A percentile compares a stretch with the other conserved stretches of the same genome.
Evolutionary conservation across 495 filamentous ascomycete species (phyloP).

Genomic region (Penicillium paradoxum): DNA sequence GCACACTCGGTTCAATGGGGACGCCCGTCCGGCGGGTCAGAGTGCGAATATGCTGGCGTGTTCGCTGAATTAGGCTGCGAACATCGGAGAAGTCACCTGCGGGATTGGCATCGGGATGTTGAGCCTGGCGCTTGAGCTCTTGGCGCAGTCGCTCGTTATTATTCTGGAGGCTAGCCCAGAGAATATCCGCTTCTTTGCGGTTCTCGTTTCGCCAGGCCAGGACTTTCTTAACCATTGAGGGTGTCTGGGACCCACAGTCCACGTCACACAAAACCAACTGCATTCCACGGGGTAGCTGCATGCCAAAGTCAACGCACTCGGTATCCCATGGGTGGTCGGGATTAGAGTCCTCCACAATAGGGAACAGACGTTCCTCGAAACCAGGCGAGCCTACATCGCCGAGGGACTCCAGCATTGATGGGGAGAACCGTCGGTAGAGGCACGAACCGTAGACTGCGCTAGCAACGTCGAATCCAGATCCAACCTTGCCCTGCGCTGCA

Average conservation of each 20-base stretch:
- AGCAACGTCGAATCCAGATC: conserved; percentile 95
- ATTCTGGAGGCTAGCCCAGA: conserved; percentile 70
- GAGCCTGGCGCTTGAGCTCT: conserved; percentile 49
- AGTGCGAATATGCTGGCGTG: conserved; percentile 59
- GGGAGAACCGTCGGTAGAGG: conserved; percentile 85
- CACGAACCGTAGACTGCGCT: conserved; percentile 87
- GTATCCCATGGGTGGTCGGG: conserved; percentile 65
- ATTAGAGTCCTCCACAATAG: conserved; percentile 57
- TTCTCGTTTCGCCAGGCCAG: conserved; percentile 74
- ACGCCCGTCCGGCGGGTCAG: conserved; percentile 72
- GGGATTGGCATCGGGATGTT: conserved; percentile 26
- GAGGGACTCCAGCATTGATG: conserved; percentile 60
- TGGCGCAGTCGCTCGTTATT: conserved; percentile 67
- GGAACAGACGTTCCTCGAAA: conserved; percentile 61
- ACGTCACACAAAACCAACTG: conserved; percentile 91
- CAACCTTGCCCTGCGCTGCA: conserved; percentile 93
- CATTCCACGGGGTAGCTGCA: conserved; percentile 60
- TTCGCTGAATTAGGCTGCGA: conserved; percentile 41
- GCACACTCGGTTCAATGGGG: conserved; percentile 85
- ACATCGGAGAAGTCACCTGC: conserved; percentile 33
- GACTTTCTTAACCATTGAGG: conserved; percentile 90
- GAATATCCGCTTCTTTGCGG: conserved; percentile 54
- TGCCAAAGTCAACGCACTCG: conserved; percentile 58
- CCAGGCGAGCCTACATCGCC: conserved; percentile 57
- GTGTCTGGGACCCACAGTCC: conserved; percentile 87